These are phyloP conservation scores for Tribonema minus DNA, from an alignment of 108 stramenopile species.

Conservation along the genomic window DNA sequence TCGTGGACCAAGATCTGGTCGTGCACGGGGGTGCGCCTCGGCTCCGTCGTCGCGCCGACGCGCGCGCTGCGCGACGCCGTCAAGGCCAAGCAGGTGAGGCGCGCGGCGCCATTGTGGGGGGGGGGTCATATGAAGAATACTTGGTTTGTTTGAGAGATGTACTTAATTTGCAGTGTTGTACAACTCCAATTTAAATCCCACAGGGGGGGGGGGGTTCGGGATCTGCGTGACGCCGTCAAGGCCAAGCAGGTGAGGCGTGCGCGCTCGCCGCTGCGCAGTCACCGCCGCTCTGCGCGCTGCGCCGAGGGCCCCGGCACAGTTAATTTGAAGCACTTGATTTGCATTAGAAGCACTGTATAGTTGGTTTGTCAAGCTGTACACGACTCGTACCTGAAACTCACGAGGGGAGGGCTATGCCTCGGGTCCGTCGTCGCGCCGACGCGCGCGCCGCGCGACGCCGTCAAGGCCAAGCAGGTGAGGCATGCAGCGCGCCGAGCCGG, in stretches of 20 bases:
- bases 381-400: too few relatives aligned
- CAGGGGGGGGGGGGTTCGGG: too few relatives aligned
- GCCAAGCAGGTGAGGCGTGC: constrained; percentile 33
- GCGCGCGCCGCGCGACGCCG: not conserved
- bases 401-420: constrained; percentile 27
- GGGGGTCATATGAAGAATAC: too few relatives aligned
- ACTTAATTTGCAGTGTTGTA: too few relatives aligned
- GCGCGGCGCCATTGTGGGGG: not conserved
- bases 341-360: too few relatives aligned
- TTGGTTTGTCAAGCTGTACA: too few relatives aligned
- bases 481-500: not conserved
- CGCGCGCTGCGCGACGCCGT: constrained; percentile 14
- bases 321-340: too few relatives aligned
- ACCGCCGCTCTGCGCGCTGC: too few relatives aligned
- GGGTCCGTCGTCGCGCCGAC: constrained; percentile 42
- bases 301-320: too few relatives aligned
- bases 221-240: constrained; percentile 22
- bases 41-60: constrained; percentile 44
- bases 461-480: constrained; percentile 44
- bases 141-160: too few relatives aligned
- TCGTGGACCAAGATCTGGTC: constrained; percentile 53
- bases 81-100: constrained; percentile 45
- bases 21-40: constrained; percentile 43
- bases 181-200: too few relatives aligned
- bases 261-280: too few relatives aligned